Percentiles rank a stretch among this genome's conserved stretches.
Evolutionary conservation across 352 stramenopile genomes (phyloP).

Genomic region (Phytophthora cactorum): DNA sequence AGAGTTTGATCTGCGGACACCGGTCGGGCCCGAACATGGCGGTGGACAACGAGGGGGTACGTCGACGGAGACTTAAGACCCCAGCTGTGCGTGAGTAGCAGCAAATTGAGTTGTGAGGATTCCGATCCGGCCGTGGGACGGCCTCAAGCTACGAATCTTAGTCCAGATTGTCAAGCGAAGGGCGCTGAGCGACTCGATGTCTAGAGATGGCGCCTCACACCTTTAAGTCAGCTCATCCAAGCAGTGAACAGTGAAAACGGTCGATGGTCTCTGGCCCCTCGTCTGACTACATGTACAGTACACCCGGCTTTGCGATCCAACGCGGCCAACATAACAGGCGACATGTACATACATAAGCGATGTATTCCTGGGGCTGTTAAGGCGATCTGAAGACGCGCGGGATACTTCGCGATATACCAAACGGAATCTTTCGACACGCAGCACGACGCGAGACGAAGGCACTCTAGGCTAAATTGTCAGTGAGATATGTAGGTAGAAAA

Average conservation of each 20-base stretch:
- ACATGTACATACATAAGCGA: no score
- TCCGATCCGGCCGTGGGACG: background rate
- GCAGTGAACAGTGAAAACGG: conserved; percentile 8
- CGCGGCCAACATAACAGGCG: background rate
- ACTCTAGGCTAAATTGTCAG: no score
- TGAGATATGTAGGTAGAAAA: no score
- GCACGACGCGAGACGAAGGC: no score
- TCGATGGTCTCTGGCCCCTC: background rate
- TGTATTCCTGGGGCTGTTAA: no score
- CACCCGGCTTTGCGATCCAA: background rate
- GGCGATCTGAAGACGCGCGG: no score
- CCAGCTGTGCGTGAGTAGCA: background rate
- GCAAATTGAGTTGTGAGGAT: conserved; percentile 23
- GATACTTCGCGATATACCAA: no score
- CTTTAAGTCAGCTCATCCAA: conserved; percentile 14
- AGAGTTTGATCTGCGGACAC: conserved; percentile 33
- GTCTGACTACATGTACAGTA: conserved; percentile 11
- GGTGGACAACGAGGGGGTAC: background rate
- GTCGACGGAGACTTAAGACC: background rate
- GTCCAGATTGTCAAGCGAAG: conserved; percentile 14
- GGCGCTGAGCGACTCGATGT: conserved; percentile 3
- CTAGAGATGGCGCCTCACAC: conserved; percentile 14
- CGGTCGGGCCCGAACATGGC: conserved; percentile 30
- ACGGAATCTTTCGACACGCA: no score
- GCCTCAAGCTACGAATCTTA: conserved; percentile 11